These are phyloP conservation scores for Suillus americanus DNA, from an alignment of 768 basidiomycete genomes.

Conservation along the genomic window DNA sequence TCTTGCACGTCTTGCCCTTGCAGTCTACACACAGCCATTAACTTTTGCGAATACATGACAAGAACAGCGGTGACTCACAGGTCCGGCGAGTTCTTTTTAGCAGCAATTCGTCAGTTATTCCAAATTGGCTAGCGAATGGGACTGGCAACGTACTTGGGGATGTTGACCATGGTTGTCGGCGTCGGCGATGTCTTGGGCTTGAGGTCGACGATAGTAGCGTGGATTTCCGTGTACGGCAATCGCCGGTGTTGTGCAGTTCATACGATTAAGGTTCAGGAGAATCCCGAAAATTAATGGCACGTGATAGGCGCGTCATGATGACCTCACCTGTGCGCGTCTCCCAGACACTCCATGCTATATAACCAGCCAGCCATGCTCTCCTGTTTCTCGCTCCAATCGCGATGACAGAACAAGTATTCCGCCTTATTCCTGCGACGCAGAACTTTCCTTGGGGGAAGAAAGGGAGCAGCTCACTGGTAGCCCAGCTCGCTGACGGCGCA, in stretches of 20 bases:
- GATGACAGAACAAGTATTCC: slow-evolving; percentile 18
- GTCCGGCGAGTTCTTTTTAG: slow-evolving; percentile 84
- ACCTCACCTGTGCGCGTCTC: background rate
- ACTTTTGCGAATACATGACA: slow-evolving; percentile 1
- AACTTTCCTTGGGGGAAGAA: slow-evolving; percentile 56
- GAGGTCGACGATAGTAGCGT: slow-evolving; percentile 10
- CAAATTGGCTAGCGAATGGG: background rate
- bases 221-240: slow-evolving; percentile 23
- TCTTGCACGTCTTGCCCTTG: slow-evolving; percentile 96
- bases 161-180: slow-evolving; percentile 77
- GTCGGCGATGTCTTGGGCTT: slow-evolving; percentile 22
- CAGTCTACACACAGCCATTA: slow-evolving; percentile 52
- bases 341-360: background rate
- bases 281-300: background rate
- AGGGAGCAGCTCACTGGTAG: slow-evolving; percentile 46
- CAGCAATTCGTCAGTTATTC: slow-evolving; percentile 16
- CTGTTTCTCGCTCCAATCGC: background rate
- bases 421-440: slow-evolving; percentile 32
- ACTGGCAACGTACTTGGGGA: slow-evolving; percentile 76
- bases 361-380: background rate
- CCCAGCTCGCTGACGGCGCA: slow-evolving; percentile 38
- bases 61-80: slow-evolving; percentile 57
- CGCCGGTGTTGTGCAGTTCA: slow-evolving; percentile 29
- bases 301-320: background rate
- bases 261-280: slow-evolving; percentile 15